phyloP scores from a whole-genome alignment of 2,329 filamentous ascomycete genomes.

The Pseudocercospora cruenta region DNA sequence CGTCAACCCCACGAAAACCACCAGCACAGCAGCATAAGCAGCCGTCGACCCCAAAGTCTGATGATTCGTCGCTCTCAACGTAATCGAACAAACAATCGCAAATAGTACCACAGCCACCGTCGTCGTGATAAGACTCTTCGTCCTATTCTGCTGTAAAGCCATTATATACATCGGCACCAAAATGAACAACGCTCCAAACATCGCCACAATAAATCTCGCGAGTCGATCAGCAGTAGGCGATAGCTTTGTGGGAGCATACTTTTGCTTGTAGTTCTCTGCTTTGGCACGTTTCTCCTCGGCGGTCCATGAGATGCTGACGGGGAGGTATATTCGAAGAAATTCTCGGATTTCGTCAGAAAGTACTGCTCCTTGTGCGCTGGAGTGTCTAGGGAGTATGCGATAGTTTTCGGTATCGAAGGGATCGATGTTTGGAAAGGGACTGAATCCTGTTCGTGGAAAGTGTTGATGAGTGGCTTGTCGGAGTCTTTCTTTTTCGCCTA shows the following conservation, averaged over 20 bases:
- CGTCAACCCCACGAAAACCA: conserved; percentile 10
- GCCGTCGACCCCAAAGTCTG: conserved; percentile 2
- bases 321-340: background rate
- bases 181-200: conserved; percentile 7
- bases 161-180: conserved; percentile 9
- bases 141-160: conserved; percentile 1
- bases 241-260: background rate
- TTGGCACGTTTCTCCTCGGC: background rate
- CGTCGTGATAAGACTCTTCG: background rate
- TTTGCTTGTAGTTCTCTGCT: background rate
- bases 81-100: conserved; percentile 7
- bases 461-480: background rate
- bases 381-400: background rate
- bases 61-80: conserved; percentile 2
- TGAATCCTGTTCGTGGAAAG: background rate
- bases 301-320: background rate
- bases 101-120: background rate
- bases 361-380: background rate
- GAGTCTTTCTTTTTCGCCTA: background rate
- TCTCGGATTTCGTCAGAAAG: background rate
- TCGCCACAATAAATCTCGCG: background rate
- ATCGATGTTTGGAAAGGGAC: background rate
- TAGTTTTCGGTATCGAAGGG: conserved; percentile 7
- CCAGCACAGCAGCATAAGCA: conserved; percentile 3
- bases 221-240: background rate